Percentiles rank a stretch among this genome's conserved stretches.
Evolutionary conservation across 2,329 filamentous ascomycete species (phyloP).

Genomic region (Ilyonectria destructans): DNA sequence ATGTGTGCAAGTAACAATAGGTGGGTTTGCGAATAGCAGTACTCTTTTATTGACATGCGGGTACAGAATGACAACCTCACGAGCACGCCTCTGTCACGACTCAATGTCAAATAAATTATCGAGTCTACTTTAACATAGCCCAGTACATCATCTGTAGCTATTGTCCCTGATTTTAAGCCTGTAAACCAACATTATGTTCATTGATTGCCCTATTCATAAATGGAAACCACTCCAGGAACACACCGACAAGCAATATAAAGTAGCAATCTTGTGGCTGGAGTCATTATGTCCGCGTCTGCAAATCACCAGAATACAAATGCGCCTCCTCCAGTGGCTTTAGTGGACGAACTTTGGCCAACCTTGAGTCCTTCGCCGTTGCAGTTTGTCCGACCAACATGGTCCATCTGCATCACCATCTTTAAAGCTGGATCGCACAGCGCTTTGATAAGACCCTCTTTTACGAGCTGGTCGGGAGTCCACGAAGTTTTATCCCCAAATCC

Average conservation of each 20-base stretch:
- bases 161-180: background rate
- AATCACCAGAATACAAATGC: slow-evolving; percentile 42
- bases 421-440: slow-evolving; percentile 50
- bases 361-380: slow-evolving; percentile 42
- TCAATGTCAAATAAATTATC: background rate
- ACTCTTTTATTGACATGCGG: too few species aligned
- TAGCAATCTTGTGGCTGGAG: background rate
- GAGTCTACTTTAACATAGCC: background rate
- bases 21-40: too few species aligned
- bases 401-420: slow-evolving; percentile 53
- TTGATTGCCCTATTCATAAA: background rate
- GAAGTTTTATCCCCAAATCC: slow-evolving; percentile 46
- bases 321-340: slow-evolving; percentile 9
- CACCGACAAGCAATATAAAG: background rate
- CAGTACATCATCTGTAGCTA: background rate
- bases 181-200: background rate
- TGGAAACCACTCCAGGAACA: background rate
- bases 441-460: slow-evolving; percentile 42
- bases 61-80: background rate
- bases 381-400: slow-evolving; percentile 51
- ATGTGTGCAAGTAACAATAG: too few species aligned
- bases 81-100: background rate
- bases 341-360: slow-evolving; percentile 24
- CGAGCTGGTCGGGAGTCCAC: slow-evolving; percentile 48
- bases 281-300: background rate